Evolutionary conservation across 345 rosid species (phyloP), one percentile per base, ranked within the genome.

Genomic region (Draba incana): DNA sequence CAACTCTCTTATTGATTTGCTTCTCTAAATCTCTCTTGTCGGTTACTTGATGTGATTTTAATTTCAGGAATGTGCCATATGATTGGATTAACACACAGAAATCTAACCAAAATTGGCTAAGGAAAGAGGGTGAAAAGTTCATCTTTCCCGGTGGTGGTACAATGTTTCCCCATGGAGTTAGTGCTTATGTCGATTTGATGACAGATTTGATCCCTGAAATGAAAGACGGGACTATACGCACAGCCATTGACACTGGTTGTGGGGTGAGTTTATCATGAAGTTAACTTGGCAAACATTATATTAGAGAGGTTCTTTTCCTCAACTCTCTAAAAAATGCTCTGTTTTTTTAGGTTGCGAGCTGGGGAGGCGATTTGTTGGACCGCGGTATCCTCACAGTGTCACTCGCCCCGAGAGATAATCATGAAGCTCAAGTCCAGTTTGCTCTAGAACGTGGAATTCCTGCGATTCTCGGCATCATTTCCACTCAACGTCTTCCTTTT

Each of bases 391-490:
- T 94, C 13, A 89, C 99, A 0, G 81, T 94, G 49, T 94, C 99
- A 57, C 98, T 94, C 12, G 99, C 99, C 3, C 99, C 99, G 2
- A 86, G 99, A 80, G 99, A 94, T 62, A 94, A 94, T 72, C 99
- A 94, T 51, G 99, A 94, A 82, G 99, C 99, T 74, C 99, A 94
- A 74, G 98, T 94, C 58, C 99, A 94, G 74, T 94, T 94, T 72
- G 99, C 99, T 12, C 56, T 94, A 71, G 99, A 94, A 80, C 96
- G 99, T 38, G 99, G 99, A 63, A 89, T 94, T 61, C 99, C 99
- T 3, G 99, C 99, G 6, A 85, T 91, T 39, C 90, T 94, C 13
- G 99, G 99, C 82, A 88, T 94, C 78, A 91, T 94, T 75, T 89
- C 99, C 9, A 91, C 98, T 11, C 99, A 94, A 59, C 91, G 99